These are phyloP conservation scores for Vitis hybrid DNA, from an alignment of 177 flowering plant genomes.

Conservation along the genomic window DNA sequence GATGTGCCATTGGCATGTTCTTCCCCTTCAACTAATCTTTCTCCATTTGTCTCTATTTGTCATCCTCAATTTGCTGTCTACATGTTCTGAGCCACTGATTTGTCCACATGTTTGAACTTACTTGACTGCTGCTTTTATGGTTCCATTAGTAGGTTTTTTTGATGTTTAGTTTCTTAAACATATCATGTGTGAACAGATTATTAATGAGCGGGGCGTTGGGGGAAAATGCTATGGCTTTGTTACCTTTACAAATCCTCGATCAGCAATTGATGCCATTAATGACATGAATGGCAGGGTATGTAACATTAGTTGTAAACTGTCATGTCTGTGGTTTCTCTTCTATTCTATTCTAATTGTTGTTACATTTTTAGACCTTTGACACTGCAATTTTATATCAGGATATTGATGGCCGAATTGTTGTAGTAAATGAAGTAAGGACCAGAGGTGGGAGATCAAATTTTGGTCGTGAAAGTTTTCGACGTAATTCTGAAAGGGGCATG, in stretches of 20 bases:
- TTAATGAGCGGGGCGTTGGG: constrained; percentile 68
- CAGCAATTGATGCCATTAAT: constrained; percentile 74
- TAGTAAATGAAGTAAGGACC: constrained; percentile 78
- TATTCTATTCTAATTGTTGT: neutral
- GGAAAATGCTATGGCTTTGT: constrained; percentile 97
- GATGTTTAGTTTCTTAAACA: neutral
- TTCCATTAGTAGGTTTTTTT: neutral
- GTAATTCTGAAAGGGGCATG: constrained; percentile 37
- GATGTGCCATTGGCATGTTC: no score
- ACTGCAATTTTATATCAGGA: constrained; percentile 41
- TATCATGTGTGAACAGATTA: constrained; percentile 47
- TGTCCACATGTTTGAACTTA: no score
- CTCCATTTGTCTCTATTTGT: no score
- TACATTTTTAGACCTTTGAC: constrained; percentile 13
- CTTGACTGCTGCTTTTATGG: no score
- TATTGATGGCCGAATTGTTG: constrained; percentile 76
- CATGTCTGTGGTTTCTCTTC: neutral
- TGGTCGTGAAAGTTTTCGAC: constrained; percentile 46
- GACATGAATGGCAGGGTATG: constrained; percentile 95
- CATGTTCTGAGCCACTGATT: no score
- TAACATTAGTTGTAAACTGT: neutral
- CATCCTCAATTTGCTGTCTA: no score
- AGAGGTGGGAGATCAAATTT: constrained; percentile 59
- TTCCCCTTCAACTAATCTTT: no score
- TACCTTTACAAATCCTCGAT: constrained; percentile 82